Percentiles rank a stretch among this genome's conserved stretches.
phyloP scores from a whole-genome alignment of 2,329 filamentous ascomycete species.

The Colletotrichum nymphaeae region DNA sequence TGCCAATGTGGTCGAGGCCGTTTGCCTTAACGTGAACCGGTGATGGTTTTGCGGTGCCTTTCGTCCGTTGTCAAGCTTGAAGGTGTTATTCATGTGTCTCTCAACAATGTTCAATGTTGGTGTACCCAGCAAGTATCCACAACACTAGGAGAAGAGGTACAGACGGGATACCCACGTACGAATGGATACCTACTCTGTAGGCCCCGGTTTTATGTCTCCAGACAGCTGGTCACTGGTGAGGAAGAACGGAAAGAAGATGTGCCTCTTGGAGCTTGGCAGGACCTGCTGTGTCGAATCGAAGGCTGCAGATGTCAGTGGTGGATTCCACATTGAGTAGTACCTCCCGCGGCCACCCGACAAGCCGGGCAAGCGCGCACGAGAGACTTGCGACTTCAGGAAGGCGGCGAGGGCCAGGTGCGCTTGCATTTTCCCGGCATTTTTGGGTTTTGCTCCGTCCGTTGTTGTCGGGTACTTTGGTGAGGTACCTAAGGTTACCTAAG shows the following conservation, averaged over 20 bases:
- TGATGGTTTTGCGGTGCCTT: constrained; percentile 21
- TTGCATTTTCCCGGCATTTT: not conserved
- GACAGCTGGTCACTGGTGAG: not conserved
- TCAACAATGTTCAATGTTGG: constrained; percentile 23
- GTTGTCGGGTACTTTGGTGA: not conserved
- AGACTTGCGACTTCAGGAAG: constrained; percentile 30
- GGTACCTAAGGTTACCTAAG: too few relatives aligned
- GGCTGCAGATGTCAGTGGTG: constrained; percentile 7
- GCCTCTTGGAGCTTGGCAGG: constrained; percentile 14
- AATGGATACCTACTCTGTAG: too few relatives aligned
- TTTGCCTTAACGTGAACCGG: constrained; percentile 2
- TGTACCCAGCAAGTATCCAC: constrained; percentile 6
- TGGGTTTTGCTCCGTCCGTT: not conserved
- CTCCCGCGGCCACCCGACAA: constrained; percentile 24
- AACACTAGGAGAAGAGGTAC: too few relatives aligned
- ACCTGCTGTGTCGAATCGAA: constrained; percentile 13
- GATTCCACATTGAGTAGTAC: constrained; percentile 23
- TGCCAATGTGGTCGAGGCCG: not conserved
- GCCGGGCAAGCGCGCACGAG: constrained; percentile 27
- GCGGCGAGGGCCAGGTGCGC: constrained; percentile 6
- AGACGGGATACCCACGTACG: too few relatives aligned
- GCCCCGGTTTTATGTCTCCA: not conserved
- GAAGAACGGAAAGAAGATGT: not conserved
- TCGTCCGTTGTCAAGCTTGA: constrained; percentile 25
- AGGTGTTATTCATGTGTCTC: constrained; percentile 32